Evolutionary conservation across 2,329 filamentous ascomycete species (phyloP).

Genomic region (Hypoxylon sp.): DNA sequence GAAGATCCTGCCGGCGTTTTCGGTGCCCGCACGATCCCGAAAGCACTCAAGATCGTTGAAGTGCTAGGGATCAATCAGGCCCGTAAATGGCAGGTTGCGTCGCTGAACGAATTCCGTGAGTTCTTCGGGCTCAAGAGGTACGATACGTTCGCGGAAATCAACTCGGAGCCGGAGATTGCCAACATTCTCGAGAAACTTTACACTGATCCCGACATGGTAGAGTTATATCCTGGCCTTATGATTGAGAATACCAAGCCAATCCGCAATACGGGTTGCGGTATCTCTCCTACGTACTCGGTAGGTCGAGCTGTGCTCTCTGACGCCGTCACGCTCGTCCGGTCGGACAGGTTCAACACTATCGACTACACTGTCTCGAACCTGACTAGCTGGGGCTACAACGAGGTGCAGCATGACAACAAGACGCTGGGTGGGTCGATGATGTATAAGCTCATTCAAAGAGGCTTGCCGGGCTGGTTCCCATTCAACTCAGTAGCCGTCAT

Average conservation of each 20-base stretch:
- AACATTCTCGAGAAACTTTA: slow-evolving; percentile 71
- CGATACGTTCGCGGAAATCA: slow-evolving; percentile 71
- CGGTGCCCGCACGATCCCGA: slow-evolving; percentile 71
- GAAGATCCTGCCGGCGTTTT: slow-evolving; percentile 73
- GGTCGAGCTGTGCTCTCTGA: slow-evolving; percentile 71
- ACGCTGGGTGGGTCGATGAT: slow-evolving; percentile 61
- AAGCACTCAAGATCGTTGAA: slow-evolving; percentile 72
- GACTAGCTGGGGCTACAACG: slow-evolving; percentile 62
- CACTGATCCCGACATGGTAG: slow-evolving; percentile 74
- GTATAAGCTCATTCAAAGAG: slow-evolving; percentile 63
- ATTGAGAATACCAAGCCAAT: slow-evolving; percentile 70
- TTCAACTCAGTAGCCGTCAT: slow-evolving; percentile 61
- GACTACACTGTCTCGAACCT: slow-evolving; percentile 60
- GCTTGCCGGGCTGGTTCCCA: slow-evolving; percentile 61
- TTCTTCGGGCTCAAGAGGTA: slow-evolving; percentile 73
- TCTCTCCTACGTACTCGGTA: slow-evolving; percentile 67
- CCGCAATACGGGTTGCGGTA: slow-evolving; percentile 66
- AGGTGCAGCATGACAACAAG: slow-evolving; percentile 57
- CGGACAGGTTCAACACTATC: slow-evolving; percentile 71
- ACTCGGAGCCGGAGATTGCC: slow-evolving; percentile 68
- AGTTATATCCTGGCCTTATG: slow-evolving; percentile 78
- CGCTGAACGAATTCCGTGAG: slow-evolving; percentile 75
- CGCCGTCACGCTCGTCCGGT: slow-evolving; percentile 71
- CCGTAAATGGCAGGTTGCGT: slow-evolving; percentile 72
- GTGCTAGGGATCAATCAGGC: slow-evolving; percentile 74